Base-by-base conservation (phyloP, 805 yeast genomes). In the Metschnikowia aberdeeniae region DNA sequence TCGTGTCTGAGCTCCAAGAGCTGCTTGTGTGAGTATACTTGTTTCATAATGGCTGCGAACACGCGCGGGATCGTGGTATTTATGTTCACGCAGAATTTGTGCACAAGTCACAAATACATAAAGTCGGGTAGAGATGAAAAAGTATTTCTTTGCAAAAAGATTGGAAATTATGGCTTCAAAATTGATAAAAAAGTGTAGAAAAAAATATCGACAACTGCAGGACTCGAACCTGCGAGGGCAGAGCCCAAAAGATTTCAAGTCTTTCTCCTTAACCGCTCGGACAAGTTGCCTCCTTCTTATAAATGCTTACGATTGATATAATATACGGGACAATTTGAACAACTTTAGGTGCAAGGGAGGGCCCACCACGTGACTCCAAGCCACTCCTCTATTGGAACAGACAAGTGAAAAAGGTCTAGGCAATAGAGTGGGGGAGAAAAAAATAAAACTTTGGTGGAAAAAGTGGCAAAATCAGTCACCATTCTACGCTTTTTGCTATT, bases 181-280 rank as follows among this genome's bases (percentile, higher is more conserved):
- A 22, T 22, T 22, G 26, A n/a, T n/a, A n/a, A 7, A 22, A 22
- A 22, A 3, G 8, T 22, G 6, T 5, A 5, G 9, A 28, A 36
- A 43, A 51, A 53, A 44, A 27, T 42, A 36, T 10, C 57, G 57
- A 54, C 57, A 54, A 54, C 56, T 54, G 56, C 57, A 54, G 57
- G 57, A 52, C 42, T 54, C 57, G 57, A 54, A 54, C 57, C 57
- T 54, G 57, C 56, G 55, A 45, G 50, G 58, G 56, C 60, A 53
- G 40, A 55, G 46, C 59, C 59, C 59, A 55, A 55, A 55, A 55
- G 59, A 55, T 55, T 55, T 55, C 59, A 51, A 55, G 55, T 55
- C 59, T 55, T 53, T 55, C 59, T 54, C 59, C 59, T 55, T 55
- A 55, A 55, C 59, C 59, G 43, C 59, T 55, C 59, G 59, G 59